Evolutionary conservation across 2,329 filamentous ascomycete genomes (phyloP), one percentile per base, ranked within the genome.

Genomic region (Epichloe brachyelytri): DNA sequence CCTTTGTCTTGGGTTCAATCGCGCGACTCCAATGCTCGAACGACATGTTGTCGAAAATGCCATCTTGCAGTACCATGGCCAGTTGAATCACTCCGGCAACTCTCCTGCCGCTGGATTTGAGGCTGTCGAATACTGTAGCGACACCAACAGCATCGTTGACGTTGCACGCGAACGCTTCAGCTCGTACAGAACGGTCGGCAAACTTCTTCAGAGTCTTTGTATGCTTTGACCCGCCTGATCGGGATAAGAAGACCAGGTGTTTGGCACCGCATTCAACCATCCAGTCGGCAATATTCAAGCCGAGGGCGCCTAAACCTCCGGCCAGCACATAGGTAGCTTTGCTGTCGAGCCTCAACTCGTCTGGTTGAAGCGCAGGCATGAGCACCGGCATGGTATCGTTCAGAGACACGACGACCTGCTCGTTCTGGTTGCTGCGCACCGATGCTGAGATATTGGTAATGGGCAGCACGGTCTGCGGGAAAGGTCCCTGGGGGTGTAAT

Each of bases 1-100:
- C 70, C 3, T 57, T 33, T 10, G 69, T 62, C 50, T 73, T 72
- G 7, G 70, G 66, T 12, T 51, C 50, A 4, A 64, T 51, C 4
- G 59, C 60, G 0, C 55, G 54, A 2, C 57, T 56, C 62, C 64
- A 72, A 19, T 68, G 57, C 0, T 62, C 55, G 33, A 60, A 56
- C 2, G 54, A 64, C 69, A 73, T 72, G 4, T 62, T 57, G 12
- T 56, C 53, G 49, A 69, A 65, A 2, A 60, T 57, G 34, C 53
- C 17, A 30, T 46, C 54, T 14, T 46, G 12, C 4, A 58, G 45
- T 8, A 57, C 43, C 53, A 58, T 51, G 49, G 49, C 43, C 40
- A 51, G 37, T 38, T 62, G 60, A 34, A 61, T 56, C 14, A 60
- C 37, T 6, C 60, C 26, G 26, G 26, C 26, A 26, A 26, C 26